phyloP scores from a whole-genome alignment of 768 basidiomycete species.

The Tylopilus balloui region DNA sequence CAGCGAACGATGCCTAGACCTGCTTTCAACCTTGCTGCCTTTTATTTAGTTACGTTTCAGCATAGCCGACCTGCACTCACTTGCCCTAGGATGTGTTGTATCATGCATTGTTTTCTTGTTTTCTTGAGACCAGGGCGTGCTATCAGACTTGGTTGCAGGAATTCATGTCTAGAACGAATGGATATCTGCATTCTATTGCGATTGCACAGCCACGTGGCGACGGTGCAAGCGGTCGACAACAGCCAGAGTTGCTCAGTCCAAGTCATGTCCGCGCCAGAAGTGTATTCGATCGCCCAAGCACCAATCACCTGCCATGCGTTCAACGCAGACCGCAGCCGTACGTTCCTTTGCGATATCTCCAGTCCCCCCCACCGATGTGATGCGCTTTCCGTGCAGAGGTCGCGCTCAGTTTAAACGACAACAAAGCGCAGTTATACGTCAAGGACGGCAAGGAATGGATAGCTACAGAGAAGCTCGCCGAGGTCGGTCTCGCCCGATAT shows the following conservation, averaged over 20 bases:
- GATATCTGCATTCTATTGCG: slow-evolving; percentile 1
- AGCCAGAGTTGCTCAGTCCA: neutral
- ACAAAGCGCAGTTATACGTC: slow-evolving; percentile 79
- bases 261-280: slow-evolving; percentile 67
- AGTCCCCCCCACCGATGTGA: slow-evolving; percentile 4
- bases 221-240: neutral
- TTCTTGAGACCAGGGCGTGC: slow-evolving; percentile 14
- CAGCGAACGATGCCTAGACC: slow-evolving; percentile 17
- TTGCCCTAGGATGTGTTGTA: slow-evolving; percentile 3
- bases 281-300: slow-evolving; percentile 71
- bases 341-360: slow-evolving; percentile 31
- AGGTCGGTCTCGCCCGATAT: slow-evolving; percentile 45
- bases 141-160: slow-evolving; percentile 5
- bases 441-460: slow-evolving; percentile 66
- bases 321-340: slow-evolving; percentile 82
- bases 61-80: slow-evolving; percentile 5
- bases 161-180: slow-evolving; percentile 7
- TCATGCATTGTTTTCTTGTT: slow-evolving; percentile 13
- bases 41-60: neutral
- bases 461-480: slow-evolving; percentile 70
- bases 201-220: slow-evolving; percentile 15
- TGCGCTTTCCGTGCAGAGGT: slow-evolving; percentile 53
- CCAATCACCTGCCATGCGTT: slow-evolving; percentile 91
- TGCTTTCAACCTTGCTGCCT: neutral
- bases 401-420: slow-evolving; percentile 85